Percentiles rank a stretch among this genome's conserved stretches.
These are phyloP conservation scores for Phytophthora sp. DNA, from an alignment of 352 stramenopile species.

Conservation along the genomic window DNA sequence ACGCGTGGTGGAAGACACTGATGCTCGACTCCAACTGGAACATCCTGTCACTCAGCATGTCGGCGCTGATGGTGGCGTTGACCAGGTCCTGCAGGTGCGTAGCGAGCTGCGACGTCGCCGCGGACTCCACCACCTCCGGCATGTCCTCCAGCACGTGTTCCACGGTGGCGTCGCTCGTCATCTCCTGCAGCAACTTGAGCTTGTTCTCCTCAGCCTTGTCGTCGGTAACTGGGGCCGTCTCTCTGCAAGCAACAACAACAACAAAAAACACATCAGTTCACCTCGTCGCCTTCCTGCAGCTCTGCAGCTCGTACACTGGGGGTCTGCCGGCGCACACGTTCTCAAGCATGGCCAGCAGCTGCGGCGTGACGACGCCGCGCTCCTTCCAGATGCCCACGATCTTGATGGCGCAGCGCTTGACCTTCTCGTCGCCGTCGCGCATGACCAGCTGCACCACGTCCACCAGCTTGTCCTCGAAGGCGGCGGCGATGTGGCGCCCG, in stretches of 20 bases:
- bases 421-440: constrained; percentile 70
- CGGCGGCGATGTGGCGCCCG: constrained; percentile 66
- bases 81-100: constrained; percentile 74
- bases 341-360: constrained; percentile 67
- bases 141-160: constrained; percentile 71
- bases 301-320: constrained; percentile 42
- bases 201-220: constrained; percentile 34
- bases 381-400: constrained; percentile 89
- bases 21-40: constrained; percentile 88
- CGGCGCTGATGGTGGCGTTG: constrained; percentile 80
- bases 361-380: constrained; percentile 58
- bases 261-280: constrained; percentile 15
- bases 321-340: constrained; percentile 80
- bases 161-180: constrained; percentile 45
- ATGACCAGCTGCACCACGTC: constrained; percentile 72
- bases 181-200: constrained; percentile 36
- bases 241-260: constrained; percentile 31
- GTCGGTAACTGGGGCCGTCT: constrained; percentile 30
- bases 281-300: neutral
- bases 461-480: constrained; percentile 67
- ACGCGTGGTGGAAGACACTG: constrained; percentile 72
- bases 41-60: constrained; percentile 89
- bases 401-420: constrained; percentile 87
- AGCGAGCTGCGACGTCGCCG: constrained; percentile 45
- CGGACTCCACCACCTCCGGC: constrained; percentile 65